A percentile compares a stretch with the other conserved stretches of the same genome.
These are phyloP conservation scores for Gossypium aridum DNA, from an alignment of 441 rosid species.

Conservation along the genomic window DNA sequence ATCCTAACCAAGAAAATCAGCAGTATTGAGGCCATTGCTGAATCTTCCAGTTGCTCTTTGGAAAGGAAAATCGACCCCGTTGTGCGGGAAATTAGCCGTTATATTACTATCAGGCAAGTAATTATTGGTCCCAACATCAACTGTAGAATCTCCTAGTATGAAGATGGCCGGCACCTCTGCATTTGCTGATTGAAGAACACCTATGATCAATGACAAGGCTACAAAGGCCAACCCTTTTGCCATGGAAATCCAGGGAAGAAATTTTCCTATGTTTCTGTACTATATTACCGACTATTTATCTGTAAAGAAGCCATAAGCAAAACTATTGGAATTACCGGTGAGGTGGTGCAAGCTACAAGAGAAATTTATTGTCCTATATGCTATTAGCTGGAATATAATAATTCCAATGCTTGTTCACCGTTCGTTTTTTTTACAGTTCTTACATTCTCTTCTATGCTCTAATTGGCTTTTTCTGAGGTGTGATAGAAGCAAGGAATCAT, in stretches of 20 bases:
- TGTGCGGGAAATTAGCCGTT: constrained; percentile 34
- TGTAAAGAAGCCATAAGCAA: neutral
- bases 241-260: constrained; percentile 15
- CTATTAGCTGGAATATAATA: neutral
- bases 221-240: constrained; percentile 11
- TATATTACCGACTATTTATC: constrained; percentile 14
- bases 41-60: constrained; percentile 44
- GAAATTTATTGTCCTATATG: neutral
- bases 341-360: neutral
- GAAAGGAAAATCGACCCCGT: constrained; percentile 50
- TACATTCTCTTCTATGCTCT: neutral
- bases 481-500: constrained; percentile 8
- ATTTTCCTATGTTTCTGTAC: neutral
- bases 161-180: constrained; percentile 31
- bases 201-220: constrained; percentile 8
- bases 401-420: neutral
- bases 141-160: constrained; percentile 47
- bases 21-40: constrained; percentile 54
- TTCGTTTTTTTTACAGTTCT: neutral
- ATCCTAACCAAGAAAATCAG: constrained; percentile 44
- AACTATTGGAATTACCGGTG: neutral
- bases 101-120: constrained; percentile 28
- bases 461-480: neutral
- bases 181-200: constrained; percentile 3
- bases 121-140: constrained; percentile 46